phyloP scores from a whole-genome alignment of 306 rosid genomes.

The Vicia sativa region DNA sequence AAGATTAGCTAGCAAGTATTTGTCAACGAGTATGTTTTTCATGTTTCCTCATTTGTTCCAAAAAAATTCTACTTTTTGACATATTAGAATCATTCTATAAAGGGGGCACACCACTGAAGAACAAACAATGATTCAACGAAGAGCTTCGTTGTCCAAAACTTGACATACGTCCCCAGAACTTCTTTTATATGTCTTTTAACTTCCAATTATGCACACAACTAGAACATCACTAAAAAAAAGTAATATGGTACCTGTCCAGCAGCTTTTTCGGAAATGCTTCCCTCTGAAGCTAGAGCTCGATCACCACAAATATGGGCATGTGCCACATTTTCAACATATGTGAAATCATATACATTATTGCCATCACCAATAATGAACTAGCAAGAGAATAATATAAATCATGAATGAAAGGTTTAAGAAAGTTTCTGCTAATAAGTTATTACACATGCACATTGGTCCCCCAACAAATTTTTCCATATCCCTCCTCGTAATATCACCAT shows the following conservation, averaged over 20 bases:
- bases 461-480: conserved; percentile 24
- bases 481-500: conserved; percentile 10
- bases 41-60: conserved; percentile 15
- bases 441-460: conserved; percentile 16
- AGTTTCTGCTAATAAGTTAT: conserved; percentile 9
- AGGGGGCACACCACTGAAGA: conserved; percentile 14
- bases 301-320: conserved; percentile 96
- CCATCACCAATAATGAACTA: conserved; percentile 97
- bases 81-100: conserved; percentile 19
- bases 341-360: conserved; percentile 79
- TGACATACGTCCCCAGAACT: conserved; percentile 9
- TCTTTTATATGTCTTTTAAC: conserved; percentile 10
- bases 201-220: conserved; percentile 19
- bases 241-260: conserved; percentile 74
- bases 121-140: conserved; percentile 5
- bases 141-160: conserved; percentile 5
- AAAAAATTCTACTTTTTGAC: conserved; percentile 24
- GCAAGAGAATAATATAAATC: conserved; percentile 38
- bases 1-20: conserved; percentile 16
- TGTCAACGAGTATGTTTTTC: conserved; percentile 18
- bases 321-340: conserved; percentile 95
- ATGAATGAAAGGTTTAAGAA: conserved; percentile 26
- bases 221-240: background rate
- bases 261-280: conserved; percentile 69
- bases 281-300: conserved; percentile 79